A percentile compares a stretch with the other conserved stretches of the same genome.
These are phyloP conservation scores for Porphyridium purpureum DNA, from an alignment of 23 red algal genomes.

Conservation along the genomic window DNA sequence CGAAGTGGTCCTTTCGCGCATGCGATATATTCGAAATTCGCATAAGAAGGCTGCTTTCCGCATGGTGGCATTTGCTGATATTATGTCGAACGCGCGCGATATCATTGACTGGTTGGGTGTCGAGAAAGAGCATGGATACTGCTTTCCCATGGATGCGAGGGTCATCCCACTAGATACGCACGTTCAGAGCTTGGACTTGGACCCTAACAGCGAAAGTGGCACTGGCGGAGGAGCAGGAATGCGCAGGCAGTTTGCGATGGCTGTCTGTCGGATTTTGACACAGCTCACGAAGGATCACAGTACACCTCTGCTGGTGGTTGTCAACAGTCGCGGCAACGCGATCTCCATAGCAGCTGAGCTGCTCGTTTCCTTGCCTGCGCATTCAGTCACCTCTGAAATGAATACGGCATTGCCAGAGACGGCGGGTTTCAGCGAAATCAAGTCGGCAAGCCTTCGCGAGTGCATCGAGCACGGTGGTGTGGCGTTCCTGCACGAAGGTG, in stretches of 20 bases:
- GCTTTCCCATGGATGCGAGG: slow-evolving; percentile 14
- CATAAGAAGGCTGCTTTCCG: slow-evolving; percentile 3
- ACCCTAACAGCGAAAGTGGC: no score
- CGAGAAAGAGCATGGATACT: background rate
- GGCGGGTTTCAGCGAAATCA: no score
- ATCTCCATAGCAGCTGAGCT: no score
- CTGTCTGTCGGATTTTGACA: no score
- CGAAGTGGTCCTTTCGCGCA: slow-evolving; percentile 35
- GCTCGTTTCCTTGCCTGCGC: no score
- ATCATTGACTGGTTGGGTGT: slow-evolving; percentile 62
- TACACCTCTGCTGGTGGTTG: slow-evolving; percentile 13
- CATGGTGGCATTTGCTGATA: slow-evolving; percentile 14
- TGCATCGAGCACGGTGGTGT: no score
- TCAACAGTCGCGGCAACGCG: slow-evolving; percentile 11
- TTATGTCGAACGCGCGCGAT: slow-evolving; percentile 20
- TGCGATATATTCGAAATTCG: slow-evolving; percentile 20
- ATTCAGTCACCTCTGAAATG: no score
- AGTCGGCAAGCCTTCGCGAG: no score
- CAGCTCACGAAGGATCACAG: slow-evolving; percentile 25
- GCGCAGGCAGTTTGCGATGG: no score
- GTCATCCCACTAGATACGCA: slow-evolving; percentile 37
- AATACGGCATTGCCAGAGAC: no score
- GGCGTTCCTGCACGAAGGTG: slow-evolving; percentile 35
- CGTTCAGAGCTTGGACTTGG: no score
- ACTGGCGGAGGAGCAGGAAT: no score